phyloP scores from a whole-genome alignment of 2,329 filamentous ascomycete species.

The Neofusicoccum laricinum region DNA sequence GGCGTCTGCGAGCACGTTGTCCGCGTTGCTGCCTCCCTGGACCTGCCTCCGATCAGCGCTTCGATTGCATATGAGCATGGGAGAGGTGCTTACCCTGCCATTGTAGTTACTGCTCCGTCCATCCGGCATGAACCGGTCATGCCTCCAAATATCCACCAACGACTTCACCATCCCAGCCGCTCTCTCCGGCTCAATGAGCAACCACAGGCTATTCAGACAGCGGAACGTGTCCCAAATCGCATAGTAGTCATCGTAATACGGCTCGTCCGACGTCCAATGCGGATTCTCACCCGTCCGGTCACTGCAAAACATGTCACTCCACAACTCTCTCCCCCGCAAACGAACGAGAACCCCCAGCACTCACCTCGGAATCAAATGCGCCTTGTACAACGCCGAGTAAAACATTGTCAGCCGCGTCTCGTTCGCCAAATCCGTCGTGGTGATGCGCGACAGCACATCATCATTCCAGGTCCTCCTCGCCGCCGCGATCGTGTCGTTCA shows the following conservation, averaged over 20 bases:
- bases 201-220: constrained; percentile 19
- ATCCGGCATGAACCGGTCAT: constrained; percentile 35
- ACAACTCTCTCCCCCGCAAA: neutral
- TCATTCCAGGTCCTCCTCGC: constrained; percentile 43
- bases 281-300: constrained; percentile 29
- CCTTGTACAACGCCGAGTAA: constrained; percentile 30
- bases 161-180: constrained; percentile 19
- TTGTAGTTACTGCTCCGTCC: constrained; percentile 34
- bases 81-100: constrained; percentile 18
- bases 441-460: constrained; percentile 43
- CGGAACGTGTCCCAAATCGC: constrained; percentile 19
- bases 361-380: constrained; percentile 33
- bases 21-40: constrained; percentile 35
- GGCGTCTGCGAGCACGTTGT: constrained; percentile 34
- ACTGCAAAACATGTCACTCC: constrained; percentile 17
- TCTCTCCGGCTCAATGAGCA: constrained; percentile 19
- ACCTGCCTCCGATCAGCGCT: constrained; percentile 6
- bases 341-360: neutral
- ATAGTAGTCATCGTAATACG: constrained; percentile 35
- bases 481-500: constrained; percentile 36
- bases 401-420: constrained; percentile 24
- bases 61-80: constrained; percentile 44
- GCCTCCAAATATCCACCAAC: constrained; percentile 22
- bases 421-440: constrained; percentile 3
- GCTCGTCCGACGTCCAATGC: constrained; percentile 26